phyloP scores from a whole-genome alignment of 768 basidiomycete genomes.

The Podaxis rugospora region DNA sequence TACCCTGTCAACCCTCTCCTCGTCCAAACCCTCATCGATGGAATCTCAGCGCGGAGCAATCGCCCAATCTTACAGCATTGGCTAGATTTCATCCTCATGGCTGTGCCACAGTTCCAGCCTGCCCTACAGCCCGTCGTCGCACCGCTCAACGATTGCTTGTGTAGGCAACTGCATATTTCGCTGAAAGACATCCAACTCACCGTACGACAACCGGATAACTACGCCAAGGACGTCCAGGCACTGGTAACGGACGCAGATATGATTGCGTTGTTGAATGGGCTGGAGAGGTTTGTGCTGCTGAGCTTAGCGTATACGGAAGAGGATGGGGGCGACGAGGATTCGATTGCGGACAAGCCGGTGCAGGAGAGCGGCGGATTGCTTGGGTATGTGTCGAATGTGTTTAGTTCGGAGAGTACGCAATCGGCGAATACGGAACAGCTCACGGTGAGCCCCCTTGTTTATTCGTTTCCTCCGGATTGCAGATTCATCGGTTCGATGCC shows the following conservation, averaged over 20 bases:
- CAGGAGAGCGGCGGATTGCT: slow-evolving; percentile 66
- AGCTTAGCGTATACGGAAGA: slow-evolving; percentile 61
- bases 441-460: slow-evolving; percentile 36
- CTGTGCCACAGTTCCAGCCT: slow-evolving; percentile 80
- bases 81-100: slow-evolving; percentile 94
- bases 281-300: slow-evolving; percentile 79
- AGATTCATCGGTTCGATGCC: background rate
- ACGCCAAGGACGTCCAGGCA: slow-evolving; percentile 38
- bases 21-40: slow-evolving; percentile 76
- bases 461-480: background rate
- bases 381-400: slow-evolving; percentile 89
- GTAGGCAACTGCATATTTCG: slow-evolving; percentile 57
- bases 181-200: slow-evolving; percentile 52
- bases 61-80: slow-evolving; percentile 87
- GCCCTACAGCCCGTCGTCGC: slow-evolving; percentile 60
- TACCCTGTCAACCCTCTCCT: slow-evolving; percentile 69
- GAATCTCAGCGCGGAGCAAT: slow-evolving; percentile 64
- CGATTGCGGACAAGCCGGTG: slow-evolving; percentile 44
- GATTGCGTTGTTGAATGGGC: slow-evolving; percentile 74
- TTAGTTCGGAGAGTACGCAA: slow-evolving; percentile 63
- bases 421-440: slow-evolving; percentile 49
- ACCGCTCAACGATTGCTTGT: slow-evolving; percentile 77
- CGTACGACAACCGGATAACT: slow-evolving; percentile 30
- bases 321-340: slow-evolving; percentile 39
- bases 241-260: slow-evolving; percentile 76